phyloP scores from a whole-genome alignment of 2,329 filamentous ascomycete species.

The Fusarium sp. region DNA sequence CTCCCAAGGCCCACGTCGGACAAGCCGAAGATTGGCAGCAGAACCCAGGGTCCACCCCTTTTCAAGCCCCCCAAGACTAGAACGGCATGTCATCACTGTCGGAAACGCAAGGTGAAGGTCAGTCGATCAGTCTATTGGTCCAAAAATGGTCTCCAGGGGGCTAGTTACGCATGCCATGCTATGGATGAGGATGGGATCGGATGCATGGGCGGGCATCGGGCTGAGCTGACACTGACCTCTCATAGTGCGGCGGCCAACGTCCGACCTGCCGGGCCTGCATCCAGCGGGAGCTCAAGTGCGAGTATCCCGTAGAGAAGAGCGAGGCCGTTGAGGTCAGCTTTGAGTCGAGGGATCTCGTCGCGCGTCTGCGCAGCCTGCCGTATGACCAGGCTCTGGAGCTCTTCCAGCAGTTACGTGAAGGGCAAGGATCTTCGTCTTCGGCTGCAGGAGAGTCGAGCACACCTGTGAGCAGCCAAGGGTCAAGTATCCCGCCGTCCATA shows the following conservation, averaged over 20 bases:
- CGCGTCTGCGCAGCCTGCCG: not conserved
- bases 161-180: not conserved
- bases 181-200: not conserved
- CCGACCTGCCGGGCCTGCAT: not conserved
- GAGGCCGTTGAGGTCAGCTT: not conserved
- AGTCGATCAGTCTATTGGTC: not conserved
- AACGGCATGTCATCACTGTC: not conserved
- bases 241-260: conserved; percentile 1
- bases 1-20: not conserved
- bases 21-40: not conserved
- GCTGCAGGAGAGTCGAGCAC: not conserved
- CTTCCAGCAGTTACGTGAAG: not conserved
- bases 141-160: not conserved
- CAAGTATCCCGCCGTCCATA: not conserved
- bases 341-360: not conserved
- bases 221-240: not conserved
- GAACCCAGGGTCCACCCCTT: not conserved
- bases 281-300: not conserved
- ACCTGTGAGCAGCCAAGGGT: not conserved
- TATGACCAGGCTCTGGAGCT: not conserved
- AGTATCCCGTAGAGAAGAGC: not conserved
- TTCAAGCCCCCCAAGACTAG: not conserved
- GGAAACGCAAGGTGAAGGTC: not conserved
- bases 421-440: not conserved
- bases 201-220: not conserved